Base-by-base conservation (phyloP, 1,284 basidiomycete species). In the Ceratobasidium sp. region DNA sequence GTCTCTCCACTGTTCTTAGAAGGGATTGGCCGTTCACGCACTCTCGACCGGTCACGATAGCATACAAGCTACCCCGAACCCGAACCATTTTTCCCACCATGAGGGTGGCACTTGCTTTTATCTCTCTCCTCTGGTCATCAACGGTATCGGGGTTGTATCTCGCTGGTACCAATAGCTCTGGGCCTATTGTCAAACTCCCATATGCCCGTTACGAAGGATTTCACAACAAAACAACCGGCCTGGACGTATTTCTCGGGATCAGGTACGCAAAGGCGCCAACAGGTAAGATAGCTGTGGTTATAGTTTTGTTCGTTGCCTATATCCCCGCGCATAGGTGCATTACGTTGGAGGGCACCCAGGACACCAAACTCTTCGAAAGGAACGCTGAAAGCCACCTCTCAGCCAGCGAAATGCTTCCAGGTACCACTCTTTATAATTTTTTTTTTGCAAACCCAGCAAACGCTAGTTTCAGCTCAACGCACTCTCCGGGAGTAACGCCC, bases 351-450 rank as follows among this genome's bases (percentile, higher is more conserved):
- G n/a, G 71, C 57, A 3, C 71, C 71, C 41, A 54, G 64, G 48
- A 20, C 59, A 18, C 71, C 71, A 8, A 54, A n/a, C 1, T 41
- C 30, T 8, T 46, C 59, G 20, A 64, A 64, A 16, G 60, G 23
- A 44, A 74, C 60, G 10, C 20, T 64, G 8, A 8, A 64, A 18
- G 71, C 71, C 3, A 74, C 71, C 27, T 74, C 71, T 20, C 59
- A 74, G 60, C 71, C 71, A 7, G 71, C 57, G 16, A 74, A 74
- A 64, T 74, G 71, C 60, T 74, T 64, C 46, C 71, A 74, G 48
- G 71, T 74, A 60, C 50, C 14, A n/a, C 8, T 27, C 18, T n/a
- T 52, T 57, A 7, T 38, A 7, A 38, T 14, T 12, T 41, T 1
- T 35, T 35, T 12, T 20, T 16, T 18, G 52, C n/a, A 12, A 23